These are phyloP conservation scores for Strombidium stylifer DNA, from an alignment of 73 alveolate species.

Conservation along the genomic window DNA sequence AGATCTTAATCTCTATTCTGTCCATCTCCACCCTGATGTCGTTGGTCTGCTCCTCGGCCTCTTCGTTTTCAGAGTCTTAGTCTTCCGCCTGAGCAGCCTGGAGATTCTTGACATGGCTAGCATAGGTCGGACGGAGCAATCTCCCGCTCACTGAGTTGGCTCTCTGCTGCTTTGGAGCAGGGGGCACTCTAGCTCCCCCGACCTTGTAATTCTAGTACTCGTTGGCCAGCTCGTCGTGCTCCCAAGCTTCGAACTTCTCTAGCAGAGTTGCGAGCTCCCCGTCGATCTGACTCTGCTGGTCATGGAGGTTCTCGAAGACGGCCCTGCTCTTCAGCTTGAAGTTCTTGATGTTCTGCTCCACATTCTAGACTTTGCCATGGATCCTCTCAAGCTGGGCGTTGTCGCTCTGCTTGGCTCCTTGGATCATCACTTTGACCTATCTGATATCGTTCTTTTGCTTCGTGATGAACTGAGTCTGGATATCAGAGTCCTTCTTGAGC, in stretches of 20 bases:
- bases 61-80: conserved; percentile 13
- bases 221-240: conserved; percentile 20
- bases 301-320: conserved; percentile 10
- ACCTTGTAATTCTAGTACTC: too few relatives aligned
- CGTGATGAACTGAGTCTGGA: neutral
- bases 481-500: neutral
- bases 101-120: neutral
- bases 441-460: conserved; percentile 3
- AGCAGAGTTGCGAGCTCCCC: conserved; percentile 27
- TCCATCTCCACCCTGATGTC: conserved; percentile 26
- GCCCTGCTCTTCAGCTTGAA: conserved; percentile 36
- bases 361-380: conserved; percentile 30
- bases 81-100: too few relatives aligned
- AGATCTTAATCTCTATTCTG: conserved; percentile 18
- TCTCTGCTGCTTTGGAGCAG: neutral
- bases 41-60: neutral
- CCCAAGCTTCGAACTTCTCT: conserved; percentile 27
- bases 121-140: neutral
- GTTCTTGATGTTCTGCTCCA: conserved; percentile 31
- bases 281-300: conserved; percentile 12
- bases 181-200: too few relatives aligned
- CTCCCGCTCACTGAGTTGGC: neutral
- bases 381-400: conserved; percentile 16
- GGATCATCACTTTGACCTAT: conserved; percentile 7
- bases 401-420: conserved; percentile 2